Base-by-base conservation (phyloP, 176 grass and related monocot genomes). In the Echinochloa phyllopogon region DNA sequence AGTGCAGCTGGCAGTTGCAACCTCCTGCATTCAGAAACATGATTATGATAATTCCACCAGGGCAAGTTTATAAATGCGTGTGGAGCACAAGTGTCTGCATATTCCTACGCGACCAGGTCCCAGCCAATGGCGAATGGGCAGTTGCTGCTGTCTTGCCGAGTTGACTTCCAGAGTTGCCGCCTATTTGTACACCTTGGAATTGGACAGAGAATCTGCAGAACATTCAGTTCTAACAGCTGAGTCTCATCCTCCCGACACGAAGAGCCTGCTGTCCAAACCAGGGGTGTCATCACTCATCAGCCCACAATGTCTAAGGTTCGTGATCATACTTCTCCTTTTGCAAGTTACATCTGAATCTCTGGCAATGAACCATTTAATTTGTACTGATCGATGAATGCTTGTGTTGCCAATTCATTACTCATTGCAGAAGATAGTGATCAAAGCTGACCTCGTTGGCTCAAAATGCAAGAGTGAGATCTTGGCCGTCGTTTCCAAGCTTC, bases 391-490 rank as follows among this genome's bases (percentile, higher is more conserved):
- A 60, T 39, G 17, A 76, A n/a, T 42, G 20, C 6, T 65, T 85
- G 63, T 59, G 25, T 25, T 49, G 71, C 67, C 11, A 0, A 37
- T 53, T 52, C 0, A 24, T 45, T 72, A 4, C 36, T 10, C 11
- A 53, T 24, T 67, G 72, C 86, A 91, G 92, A 89, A 94, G 49
- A 94, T 65, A 36, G 92, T 91, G 69, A 65, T 94, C 76, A 81
- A 72, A 39, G 83, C 87, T 10, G 77, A 66, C 8, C 43, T 91
- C 66, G 2, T 86, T n/a, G 64, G 86, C 75, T 15, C 6, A 3
- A 88, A 84, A 42, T 77, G 75, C 92, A 80, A 39, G 67, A 81
- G 82, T 9, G 52, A 69, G 64, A 89, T 91, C 67, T 5, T 94
- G 69, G 48, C 69, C 43, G 25, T 18, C 16, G 86, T 94, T 3